Conservation (phyloP, 2,329 filamentous ascomycete genomes). For the Escovopsis sp. region DNA sequence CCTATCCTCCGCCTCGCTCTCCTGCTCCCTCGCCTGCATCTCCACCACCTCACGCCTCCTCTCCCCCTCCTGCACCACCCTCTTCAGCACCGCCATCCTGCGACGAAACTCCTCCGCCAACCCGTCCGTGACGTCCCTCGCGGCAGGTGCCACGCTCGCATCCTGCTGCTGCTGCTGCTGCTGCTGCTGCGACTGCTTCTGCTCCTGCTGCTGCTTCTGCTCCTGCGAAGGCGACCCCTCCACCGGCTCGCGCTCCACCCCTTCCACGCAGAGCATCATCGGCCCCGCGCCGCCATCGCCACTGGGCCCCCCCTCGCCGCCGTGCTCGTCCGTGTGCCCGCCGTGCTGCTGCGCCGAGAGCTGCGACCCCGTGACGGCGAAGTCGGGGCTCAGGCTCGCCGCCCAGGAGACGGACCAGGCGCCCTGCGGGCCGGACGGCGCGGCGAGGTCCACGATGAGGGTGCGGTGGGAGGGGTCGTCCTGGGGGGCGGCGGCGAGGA, state of each 20-base stretch:
- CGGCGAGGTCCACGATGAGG: constrained; percentile 39
- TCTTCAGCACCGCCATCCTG: constrained; percentile 38
- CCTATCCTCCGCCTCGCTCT: not conserved
- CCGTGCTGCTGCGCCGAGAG: constrained; percentile 28
- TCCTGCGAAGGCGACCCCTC: constrained; percentile 12
- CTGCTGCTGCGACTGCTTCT: too few relatives aligned
- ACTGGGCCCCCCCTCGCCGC: constrained; percentile 15
- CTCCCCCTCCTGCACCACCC: constrained; percentile 36
- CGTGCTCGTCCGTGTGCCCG: constrained; percentile 12
- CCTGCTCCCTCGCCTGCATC: constrained; percentile 1
- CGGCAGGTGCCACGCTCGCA: constrained; percentile 12
- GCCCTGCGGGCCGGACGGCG: constrained; percentile 7
- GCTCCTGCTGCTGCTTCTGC: too few relatives aligned
- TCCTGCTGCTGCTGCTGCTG: too few relatives aligned
- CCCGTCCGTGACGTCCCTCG: constrained; percentile 31
- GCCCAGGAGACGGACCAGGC: constrained; percentile 47
- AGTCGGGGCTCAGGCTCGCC: constrained; percentile 57
- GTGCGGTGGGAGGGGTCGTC: constrained; percentile 25
- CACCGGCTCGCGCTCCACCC: constrained; percentile 22
- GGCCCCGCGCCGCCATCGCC: constrained; percentile 8
- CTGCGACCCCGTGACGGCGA: constrained; percentile 40
- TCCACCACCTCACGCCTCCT: constrained; percentile 19
- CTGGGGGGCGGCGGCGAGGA: constrained; percentile 48
- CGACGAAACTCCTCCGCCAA: constrained; percentile 42
- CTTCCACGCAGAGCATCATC: constrained; percentile 21